Evolutionary conservation across 768 basidiomycete species (phyloP).

Genomic region (Hortiboletus campestris): DNA sequence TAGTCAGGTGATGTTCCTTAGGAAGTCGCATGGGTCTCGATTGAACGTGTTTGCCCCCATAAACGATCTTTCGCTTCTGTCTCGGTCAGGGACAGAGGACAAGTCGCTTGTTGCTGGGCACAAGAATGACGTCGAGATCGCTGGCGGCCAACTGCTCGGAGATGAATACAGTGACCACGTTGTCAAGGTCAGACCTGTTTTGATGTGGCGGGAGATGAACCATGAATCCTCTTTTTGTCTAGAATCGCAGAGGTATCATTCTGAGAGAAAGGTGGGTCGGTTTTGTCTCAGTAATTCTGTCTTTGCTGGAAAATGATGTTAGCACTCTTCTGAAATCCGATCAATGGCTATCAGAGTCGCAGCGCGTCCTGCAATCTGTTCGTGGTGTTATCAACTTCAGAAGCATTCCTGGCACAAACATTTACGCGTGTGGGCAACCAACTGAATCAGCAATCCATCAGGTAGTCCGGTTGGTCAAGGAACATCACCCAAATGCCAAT

Average conservation of each 20-base stretch:
- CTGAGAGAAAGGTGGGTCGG: constrained; percentile 73
- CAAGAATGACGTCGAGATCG: constrained; percentile 69
- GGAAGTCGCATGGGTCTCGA: constrained; percentile 76
- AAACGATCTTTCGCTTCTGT: constrained; percentile 80
- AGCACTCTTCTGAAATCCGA: constrained; percentile 92
- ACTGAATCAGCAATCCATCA: constrained; percentile 80
- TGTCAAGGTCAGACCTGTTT: constrained; percentile 58
- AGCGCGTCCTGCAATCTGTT: constrained; percentile 62
- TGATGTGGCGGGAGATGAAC: not conserved
- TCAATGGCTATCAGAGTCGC: constrained; percentile 79
- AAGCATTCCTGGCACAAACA: constrained; percentile 71
- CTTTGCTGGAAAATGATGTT: not conserved
- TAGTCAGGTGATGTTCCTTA: constrained; percentile 84
- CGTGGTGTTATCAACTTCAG: constrained; percentile 97
- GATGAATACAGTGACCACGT: constrained; percentile 97
- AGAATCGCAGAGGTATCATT: constrained; percentile 94
- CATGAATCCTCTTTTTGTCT: not conserved
- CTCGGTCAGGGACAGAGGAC: constrained; percentile 60
- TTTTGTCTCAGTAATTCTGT: constrained; percentile 1
- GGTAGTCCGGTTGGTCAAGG: constrained; percentile 65
- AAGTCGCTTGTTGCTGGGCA: constrained; percentile 62
- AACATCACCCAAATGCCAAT: constrained; percentile 55
- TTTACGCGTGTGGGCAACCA: constrained; percentile 94
- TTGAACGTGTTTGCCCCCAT: constrained; percentile 91
- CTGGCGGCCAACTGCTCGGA: constrained; percentile 83